Conservation (phyloP, 2,329 filamentous ascomycete species). For the Aspergillus sclerotialis region DNA sequence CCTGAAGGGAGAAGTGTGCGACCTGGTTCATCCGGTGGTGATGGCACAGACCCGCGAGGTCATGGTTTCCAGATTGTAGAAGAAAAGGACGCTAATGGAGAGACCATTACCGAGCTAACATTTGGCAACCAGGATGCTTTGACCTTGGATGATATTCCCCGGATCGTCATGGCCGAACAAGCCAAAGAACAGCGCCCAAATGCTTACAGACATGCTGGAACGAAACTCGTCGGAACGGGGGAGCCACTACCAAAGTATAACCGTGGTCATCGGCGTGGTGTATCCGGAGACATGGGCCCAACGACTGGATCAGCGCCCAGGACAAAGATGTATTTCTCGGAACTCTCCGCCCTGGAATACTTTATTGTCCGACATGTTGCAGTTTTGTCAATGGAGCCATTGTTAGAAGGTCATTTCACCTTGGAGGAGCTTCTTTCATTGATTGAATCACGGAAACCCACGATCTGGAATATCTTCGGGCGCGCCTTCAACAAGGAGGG, state of each 20-base stretch:
- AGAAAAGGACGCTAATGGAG: conserved; percentile 63
- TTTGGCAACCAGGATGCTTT: conserved; percentile 87
- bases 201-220: conserved; percentile 67
- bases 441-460: conserved; percentile 88
- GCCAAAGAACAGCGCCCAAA: conserved; percentile 82
- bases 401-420: conserved; percentile 85
- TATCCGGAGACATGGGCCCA: conserved; percentile 52
- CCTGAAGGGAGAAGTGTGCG: conserved; percentile 62
- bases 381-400: conserved; percentile 87
- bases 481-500: conserved; percentile 85
- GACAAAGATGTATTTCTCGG: conserved; percentile 84
- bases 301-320: conserved; percentile 50
- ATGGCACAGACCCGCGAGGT: conserved; percentile 45
- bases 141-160: conserved; percentile 90
- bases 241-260: conserved; percentile 60
- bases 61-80: conserved; percentile 71
- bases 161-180: conserved; percentile 92
- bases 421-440: conserved; percentile 86
- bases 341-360: conserved; percentile 89
- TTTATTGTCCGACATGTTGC: conserved; percentile 95
- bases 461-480: conserved; percentile 97
- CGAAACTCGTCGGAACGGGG: conserved; percentile 55
- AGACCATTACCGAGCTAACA: conserved; percentile 68
- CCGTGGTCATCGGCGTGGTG: conserved; percentile 61
- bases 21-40: conserved; percentile 64